These are phyloP conservation scores for Mortierella sp. DNA, from an alignment of 371 early-diverging fungal genomes.

Conservation along the genomic window DNA sequence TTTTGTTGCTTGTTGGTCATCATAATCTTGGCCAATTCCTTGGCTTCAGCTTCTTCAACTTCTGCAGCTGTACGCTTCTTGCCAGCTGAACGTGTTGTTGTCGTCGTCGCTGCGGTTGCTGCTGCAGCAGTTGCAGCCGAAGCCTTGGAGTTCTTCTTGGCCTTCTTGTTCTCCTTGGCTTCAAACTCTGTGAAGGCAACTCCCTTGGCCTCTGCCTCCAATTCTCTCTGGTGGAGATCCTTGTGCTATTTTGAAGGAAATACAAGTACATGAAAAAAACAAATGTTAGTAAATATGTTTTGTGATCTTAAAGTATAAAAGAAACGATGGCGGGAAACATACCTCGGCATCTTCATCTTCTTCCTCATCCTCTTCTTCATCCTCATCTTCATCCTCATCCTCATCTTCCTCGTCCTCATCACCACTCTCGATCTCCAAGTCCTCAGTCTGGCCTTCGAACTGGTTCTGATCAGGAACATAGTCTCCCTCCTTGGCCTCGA, in stretches of 20 bases:
- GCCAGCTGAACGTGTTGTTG: slow-evolving; percentile 31
- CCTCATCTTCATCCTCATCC: slow-evolving; percentile 57
- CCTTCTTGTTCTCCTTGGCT: slow-evolving; percentile 61
- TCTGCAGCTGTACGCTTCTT: slow-evolving; percentile 74
- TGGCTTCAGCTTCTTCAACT: slow-evolving; percentile 84
- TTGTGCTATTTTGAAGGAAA: slow-evolving; percentile 47
- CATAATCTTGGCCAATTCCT: slow-evolving; percentile 92
- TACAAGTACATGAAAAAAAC: not conserved
- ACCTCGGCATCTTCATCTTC: slow-evolving; percentile 54
- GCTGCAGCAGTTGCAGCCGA: slow-evolving; percentile 16
- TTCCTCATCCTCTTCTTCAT: slow-evolving; percentile 59
- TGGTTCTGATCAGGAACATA: slow-evolving; percentile 78
- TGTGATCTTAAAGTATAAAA: not conserved
- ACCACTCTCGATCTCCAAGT: slow-evolving; percentile 54
- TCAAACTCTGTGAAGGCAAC: slow-evolving; percentile 80
- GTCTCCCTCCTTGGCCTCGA: slow-evolving; percentile 85
- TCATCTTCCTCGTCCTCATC: slow-evolving; percentile 59
- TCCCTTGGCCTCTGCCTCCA: slow-evolving; percentile 85
- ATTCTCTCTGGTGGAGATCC: slow-evolving; percentile 69
- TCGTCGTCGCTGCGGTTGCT: slow-evolving; percentile 22
- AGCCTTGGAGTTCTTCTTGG: slow-evolving; percentile 59
- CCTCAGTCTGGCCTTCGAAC: slow-evolving; percentile 63
- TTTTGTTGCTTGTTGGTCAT: slow-evolving; percentile 94
- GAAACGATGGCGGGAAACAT: slow-evolving; percentile 7
- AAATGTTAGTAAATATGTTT: not conserved